These are phyloP conservation scores for Boletus huronensis DNA, from an alignment of 768 basidiomycete genomes.

Conservation along the genomic window DNA sequence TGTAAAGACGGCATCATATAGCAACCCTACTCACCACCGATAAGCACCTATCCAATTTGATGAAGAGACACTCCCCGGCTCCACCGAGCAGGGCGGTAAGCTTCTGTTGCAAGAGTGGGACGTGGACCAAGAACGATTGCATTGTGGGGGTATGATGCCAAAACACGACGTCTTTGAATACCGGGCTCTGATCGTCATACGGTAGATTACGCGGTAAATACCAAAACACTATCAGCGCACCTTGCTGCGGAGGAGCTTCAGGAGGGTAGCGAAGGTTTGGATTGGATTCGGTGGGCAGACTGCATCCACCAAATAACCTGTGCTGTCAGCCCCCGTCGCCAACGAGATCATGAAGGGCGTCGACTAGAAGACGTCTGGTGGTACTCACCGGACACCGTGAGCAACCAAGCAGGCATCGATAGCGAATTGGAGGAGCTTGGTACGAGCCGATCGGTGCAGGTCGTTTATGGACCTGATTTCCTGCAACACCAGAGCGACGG, in stretches of 20 bases:
- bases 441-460: slow-evolving; percentile 6
- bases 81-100: slow-evolving; percentile 4
- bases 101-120: slow-evolving; percentile 13
- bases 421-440: slow-evolving; percentile 32
- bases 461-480: slow-evolving; percentile 5
- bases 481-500: slow-evolving; percentile 20
- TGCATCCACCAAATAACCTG: slow-evolving; percentile 53
- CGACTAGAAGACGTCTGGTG: not conserved
- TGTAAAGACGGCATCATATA: not conserved
- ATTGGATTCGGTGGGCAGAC: slow-evolving; percentile 35
- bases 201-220: not conserved
- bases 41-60: slow-evolving; percentile 11
- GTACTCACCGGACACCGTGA: slow-evolving; percentile 39
- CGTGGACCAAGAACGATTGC: slow-evolving; percentile 58
- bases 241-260: slow-evolving; percentile 38
- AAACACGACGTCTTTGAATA: slow-evolving; percentile 43
- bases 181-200: slow-evolving; percentile 9
- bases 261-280: slow-evolving; percentile 33
- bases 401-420: slow-evolving; percentile 43
- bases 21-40: slow-evolving; percentile 21
- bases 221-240: slow-evolving; percentile 26
- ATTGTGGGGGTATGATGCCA: slow-evolving; percentile 43
- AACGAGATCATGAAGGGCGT: not conserved
- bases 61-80: slow-evolving; percentile 11
- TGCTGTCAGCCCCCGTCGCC: not conserved